These are phyloP conservation scores for Syncephalastrum racemosum DNA, from an alignment of 371 early-diverging fungal genomes.

Conservation along the genomic window DNA sequence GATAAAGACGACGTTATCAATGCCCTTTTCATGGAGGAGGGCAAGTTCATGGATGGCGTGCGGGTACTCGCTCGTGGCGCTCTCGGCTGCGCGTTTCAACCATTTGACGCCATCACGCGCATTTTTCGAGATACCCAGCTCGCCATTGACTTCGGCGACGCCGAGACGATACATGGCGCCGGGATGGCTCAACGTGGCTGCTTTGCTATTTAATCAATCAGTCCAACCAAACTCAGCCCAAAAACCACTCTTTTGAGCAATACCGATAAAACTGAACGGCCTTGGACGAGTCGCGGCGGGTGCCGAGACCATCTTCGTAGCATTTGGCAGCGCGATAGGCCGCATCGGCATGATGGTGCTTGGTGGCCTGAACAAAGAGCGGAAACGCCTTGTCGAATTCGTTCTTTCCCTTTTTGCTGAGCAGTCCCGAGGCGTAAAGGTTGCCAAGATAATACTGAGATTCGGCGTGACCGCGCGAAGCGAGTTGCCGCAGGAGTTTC, in stretches of 20 bases:
- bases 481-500: constrained; percentile 59
- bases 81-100: constrained; percentile 73
- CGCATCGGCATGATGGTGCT: constrained; percentile 69
- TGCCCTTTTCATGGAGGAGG: constrained; percentile 67
- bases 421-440: constrained; percentile 60
- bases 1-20: constrained; percentile 67
- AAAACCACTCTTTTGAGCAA: no score
- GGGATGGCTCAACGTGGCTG: constrained; percentile 67
- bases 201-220: constrained; percentile 46
- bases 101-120: constrained; percentile 79
- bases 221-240: no score
- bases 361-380: constrained; percentile 67
- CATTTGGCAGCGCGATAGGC: constrained; percentile 74
- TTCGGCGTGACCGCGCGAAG: constrained; percentile 63
- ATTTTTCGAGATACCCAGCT: constrained; percentile 58
- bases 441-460: constrained; percentile 70
- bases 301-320: constrained; percentile 69
- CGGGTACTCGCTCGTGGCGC: constrained; percentile 71
- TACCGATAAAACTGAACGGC: constrained; percentile 76
- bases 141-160: constrained; percentile 71
- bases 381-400: constrained; percentile 74
- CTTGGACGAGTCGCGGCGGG: constrained; percentile 57
- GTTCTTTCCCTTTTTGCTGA: constrained; percentile 59
- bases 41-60: constrained; percentile 79
- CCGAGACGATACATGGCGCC: constrained; percentile 76